Evolutionary conservation across 495 filamentous ascomycete genomes (phyloP).

Genomic region (Saxophila tyrrhenica): DNA sequence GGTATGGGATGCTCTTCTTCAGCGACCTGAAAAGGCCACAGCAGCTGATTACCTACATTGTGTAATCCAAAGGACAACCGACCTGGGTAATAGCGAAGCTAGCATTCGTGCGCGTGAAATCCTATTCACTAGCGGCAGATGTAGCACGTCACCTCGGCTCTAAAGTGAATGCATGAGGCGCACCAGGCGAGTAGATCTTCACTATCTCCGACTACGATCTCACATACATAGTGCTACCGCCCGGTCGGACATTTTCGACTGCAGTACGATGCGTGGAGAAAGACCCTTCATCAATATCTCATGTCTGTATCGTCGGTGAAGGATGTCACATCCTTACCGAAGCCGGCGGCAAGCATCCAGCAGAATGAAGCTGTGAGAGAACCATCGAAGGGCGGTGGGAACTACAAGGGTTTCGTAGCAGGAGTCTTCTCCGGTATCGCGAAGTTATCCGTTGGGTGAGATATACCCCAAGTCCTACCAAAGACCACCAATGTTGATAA

Average conservation of each 20-base stretch:
- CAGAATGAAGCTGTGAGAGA: neutral
- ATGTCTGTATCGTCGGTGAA: constrained; percentile 9
- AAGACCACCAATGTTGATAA: constrained; percentile 30
- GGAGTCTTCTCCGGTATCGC: constrained; percentile 88
- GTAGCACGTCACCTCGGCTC: neutral
- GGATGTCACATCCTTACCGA: constrained; percentile 5
- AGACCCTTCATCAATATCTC: no score
- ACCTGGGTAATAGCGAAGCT: no score
- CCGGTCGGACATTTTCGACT: no score
- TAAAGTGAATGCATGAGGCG: no score
- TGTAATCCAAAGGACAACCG: neutral
- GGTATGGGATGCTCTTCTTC: neutral
- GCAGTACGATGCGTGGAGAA: no score
- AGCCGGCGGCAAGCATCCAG: neutral
- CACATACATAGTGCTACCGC: no score
- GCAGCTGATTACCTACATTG: neutral
- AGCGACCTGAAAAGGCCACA: neutral
- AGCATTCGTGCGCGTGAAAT: no score
- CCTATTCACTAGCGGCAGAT: neutral
- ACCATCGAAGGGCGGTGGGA: constrained; percentile 15
- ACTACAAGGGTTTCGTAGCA: constrained; percentile 89
- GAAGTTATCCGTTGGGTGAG: constrained; percentile 64
- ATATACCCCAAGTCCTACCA: neutral
- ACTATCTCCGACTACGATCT: no score
- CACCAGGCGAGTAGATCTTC: no score